Percentiles rank a stretch among this genome's conserved stretches.
These are phyloP conservation scores for Desmodesmus armatus DNA, from an alignment of 139 green algal genomes.

Conservation along the genomic window DNA sequence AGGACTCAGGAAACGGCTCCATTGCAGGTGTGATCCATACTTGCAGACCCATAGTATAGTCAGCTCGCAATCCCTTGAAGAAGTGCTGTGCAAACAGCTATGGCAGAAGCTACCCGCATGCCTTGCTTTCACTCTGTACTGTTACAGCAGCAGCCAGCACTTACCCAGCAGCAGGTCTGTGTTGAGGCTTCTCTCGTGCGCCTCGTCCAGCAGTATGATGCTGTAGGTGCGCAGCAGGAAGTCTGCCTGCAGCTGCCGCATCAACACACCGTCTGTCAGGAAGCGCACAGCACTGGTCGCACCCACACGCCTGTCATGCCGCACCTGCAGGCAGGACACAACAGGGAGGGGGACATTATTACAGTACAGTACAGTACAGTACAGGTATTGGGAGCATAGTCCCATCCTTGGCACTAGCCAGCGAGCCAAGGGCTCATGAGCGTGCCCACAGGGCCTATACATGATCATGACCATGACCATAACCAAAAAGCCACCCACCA, in stretches of 20 bases:
- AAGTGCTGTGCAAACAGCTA: too few relatives aligned
- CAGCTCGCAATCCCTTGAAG: too few relatives aligned
- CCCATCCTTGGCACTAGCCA: too few relatives aligned
- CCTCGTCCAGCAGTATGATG: conserved; percentile 95
- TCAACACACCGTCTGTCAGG: conserved; percentile 97
- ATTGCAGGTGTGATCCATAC: too few relatives aligned
- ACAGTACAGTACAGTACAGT: too few relatives aligned
- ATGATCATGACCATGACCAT: too few relatives aligned
- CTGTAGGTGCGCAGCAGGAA: conserved; percentile 55
- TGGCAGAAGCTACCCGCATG: too few relatives aligned
- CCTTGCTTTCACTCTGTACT: too few relatives aligned
- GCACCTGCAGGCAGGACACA: conserved; percentile 69
- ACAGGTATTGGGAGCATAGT: too few relatives aligned
- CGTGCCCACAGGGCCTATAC: neutral
- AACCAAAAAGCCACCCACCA: neutral
- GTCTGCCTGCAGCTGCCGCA: conserved; percentile 84
- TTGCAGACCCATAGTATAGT: too few relatives aligned
- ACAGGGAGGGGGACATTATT: neutral
- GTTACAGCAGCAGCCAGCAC: too few relatives aligned
- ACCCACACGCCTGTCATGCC: conserved; percentile 82
- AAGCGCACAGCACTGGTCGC: conserved; percentile 84
- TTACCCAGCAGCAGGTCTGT: conserved; percentile 91
- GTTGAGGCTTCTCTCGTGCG: conserved; percentile 93
- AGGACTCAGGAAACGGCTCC: neutral
- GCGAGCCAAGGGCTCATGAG: too few relatives aligned